These are phyloP conservation scores for Candida takata DNA, from an alignment of 805 yeast genomes.

Conservation along the genomic window DNA sequence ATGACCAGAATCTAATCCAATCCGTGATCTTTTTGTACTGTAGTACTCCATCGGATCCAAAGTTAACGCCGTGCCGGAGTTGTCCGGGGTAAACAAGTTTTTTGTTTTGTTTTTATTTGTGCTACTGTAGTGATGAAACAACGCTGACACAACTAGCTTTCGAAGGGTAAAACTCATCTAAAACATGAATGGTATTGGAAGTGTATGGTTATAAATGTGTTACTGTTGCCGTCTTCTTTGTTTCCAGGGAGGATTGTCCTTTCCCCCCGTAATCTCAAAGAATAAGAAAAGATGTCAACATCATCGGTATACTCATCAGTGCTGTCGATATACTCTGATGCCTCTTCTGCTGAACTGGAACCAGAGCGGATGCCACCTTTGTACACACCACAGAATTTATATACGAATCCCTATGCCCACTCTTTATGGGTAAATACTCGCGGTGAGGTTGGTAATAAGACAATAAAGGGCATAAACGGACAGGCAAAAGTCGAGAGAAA, in stretches of 20 bases:
- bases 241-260: no score
- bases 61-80: not conserved
- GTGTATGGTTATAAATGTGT: no score
- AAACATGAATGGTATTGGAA: not conserved
- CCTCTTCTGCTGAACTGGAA: not conserved
- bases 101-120: no score
- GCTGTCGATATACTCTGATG: constrained; percentile 2
- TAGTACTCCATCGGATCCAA: no score
- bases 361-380: not conserved
- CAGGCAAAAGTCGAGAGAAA: not conserved
- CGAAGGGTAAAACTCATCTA: not conserved
- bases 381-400: not conserved
- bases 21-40: not conserved
- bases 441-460: constrained; percentile 27
- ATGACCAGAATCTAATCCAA: constrained; percentile 40
- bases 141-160: constrained; percentile 4
- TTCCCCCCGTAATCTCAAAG: no score
- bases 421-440: constrained; percentile 37
- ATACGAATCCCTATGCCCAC: constrained; percentile 34
- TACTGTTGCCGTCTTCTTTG: no score
- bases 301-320: constrained; percentile 8
- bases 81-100: not conserved
- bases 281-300: constrained; percentile 2
- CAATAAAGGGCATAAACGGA: constrained; percentile 25
- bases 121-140: constrained; percentile 5